These are phyloP conservation scores for Nicotiana paniculata DNA, from an alignment of 257 asterid genomes.

Conservation along the genomic window DNA sequence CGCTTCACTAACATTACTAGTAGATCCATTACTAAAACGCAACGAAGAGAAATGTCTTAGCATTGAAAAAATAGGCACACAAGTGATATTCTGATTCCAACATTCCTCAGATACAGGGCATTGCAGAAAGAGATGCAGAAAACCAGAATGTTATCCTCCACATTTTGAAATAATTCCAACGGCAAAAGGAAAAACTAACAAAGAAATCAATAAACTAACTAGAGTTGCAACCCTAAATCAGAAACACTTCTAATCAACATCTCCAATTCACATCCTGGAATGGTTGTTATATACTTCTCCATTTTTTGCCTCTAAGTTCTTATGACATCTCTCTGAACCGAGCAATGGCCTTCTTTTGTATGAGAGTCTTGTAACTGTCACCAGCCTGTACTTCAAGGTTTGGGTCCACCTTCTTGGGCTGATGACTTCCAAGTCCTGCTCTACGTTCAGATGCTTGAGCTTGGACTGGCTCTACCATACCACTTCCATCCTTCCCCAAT, in stretches of 20 bases:
- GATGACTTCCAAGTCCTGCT: conserved; percentile 88
- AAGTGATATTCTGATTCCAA: not conserved
- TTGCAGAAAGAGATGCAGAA: not conserved
- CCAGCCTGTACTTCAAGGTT: conserved; percentile 91
- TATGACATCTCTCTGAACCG: conserved; percentile 92
- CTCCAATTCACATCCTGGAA: not conserved
- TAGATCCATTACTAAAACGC: not conserved
- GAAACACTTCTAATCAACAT: not conserved
- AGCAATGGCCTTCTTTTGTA: conserved; percentile 96
- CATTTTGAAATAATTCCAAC: not conserved
- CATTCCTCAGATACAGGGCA: not conserved
- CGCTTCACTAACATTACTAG: not conserved
- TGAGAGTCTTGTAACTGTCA: conserved; percentile 90
- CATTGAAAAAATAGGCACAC: not conserved
- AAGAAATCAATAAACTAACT: not conserved
- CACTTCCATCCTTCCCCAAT: conserved; percentile 91
- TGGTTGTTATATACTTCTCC: not conserved
- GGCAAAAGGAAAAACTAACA: not conserved
- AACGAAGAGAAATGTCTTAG: not conserved
- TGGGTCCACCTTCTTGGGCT: conserved; percentile 80
- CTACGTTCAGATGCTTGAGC: conserved; percentile 64
- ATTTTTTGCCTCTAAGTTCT: not conserved
- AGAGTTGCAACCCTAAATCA: not conserved
- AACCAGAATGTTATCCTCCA: not conserved
- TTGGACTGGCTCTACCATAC: conserved; percentile 94